Evolutionary conservation across 495 filamentous ascomycete species (phyloP), one percentile per base, ranked within the genome.

Genomic region (Annulohypoxylon moriforme): DNA sequence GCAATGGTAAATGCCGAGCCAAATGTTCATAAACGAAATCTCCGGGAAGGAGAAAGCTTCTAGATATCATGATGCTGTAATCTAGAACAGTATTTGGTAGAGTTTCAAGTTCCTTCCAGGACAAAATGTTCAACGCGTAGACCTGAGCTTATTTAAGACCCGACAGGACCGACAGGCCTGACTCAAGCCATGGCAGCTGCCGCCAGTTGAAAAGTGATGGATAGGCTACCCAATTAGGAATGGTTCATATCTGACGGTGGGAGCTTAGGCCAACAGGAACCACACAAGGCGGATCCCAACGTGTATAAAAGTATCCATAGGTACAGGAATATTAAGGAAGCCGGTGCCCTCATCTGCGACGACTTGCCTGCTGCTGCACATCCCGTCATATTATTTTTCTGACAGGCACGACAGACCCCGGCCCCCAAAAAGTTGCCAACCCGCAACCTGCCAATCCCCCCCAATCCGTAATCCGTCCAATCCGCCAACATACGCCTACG

Each of bases 221-320:
- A 24, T 14, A 10, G 56, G 11, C 20, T 61, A 47, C 71, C 61
- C 22, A 62, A 73, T 62, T 60, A 69, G 71, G 71, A 65, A 73
- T 50, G 60, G 71, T 57, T 11, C 29, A 16, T 36, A 46, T 42
- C 47, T 64, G 33, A 66, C 42, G 60, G 65, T 68, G 16, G 71
- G 71, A 68, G 71, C 71, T 73, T 34, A 69, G 71, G 47, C 71
- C 71, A 73, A 61, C 71, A 73, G 25, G 65, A 50, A 38, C 25
- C 18, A 61, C 56, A 60, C 56, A 73, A 72, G 65, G 71, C 71
- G 66, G 71, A 69, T 60, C 71, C 66, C 64, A 73, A 73, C 71
- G 71, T 73, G 71, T 73, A 73, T 73, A 73, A 73, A 73, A 73
- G 71, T 73, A 73, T 73, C 71, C 71, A 66, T 73, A 73, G 33